A percentile compares a stretch with the other conserved stretches of the same genome.
phyloP scores from a whole-genome alignment of 495 filamentous ascomycete species.

The Astrothelium macrocarpum region DNA sequence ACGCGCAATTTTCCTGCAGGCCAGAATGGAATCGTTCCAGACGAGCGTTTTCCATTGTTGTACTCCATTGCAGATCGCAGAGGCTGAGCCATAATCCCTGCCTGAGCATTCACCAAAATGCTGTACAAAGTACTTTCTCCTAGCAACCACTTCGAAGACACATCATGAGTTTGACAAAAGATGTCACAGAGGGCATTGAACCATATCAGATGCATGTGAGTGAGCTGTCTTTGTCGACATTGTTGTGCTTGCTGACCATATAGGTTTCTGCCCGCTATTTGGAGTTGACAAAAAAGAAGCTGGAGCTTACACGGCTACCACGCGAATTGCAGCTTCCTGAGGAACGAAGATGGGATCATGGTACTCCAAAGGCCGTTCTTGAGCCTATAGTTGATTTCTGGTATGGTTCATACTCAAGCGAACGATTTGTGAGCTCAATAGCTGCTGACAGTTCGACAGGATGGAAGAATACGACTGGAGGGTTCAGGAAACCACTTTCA shows the following conservation, averaged over 20 bases:
- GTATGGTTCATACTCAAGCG: conserved; percentile 7
- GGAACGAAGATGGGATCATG: conserved; percentile 21
- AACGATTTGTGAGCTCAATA: neutral
- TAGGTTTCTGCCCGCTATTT: conserved; percentile 23
- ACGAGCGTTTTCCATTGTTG: neutral
- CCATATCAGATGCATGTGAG: conserved; percentile 9
- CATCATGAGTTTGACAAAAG: neutral
- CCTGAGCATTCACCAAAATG: neutral
- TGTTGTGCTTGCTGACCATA: neutral
- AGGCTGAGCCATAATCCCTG: neutral
- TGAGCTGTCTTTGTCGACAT: neutral
- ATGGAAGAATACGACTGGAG: conserved; percentile 55
- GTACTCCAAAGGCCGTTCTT: conserved; percentile 30
- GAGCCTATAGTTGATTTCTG: conserved; percentile 34
- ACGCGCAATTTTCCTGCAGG: neutral
- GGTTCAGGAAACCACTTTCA: conserved; percentile 44
- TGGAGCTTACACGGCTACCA: conserved; percentile 32
- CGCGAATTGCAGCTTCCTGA: conserved; percentile 23
- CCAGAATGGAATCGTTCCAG: neutral
- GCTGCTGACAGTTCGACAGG: conserved; percentile 30
- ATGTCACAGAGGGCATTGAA: neutral
- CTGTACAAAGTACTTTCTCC: neutral
- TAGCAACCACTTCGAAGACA: neutral
- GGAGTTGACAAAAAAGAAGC: conserved; percentile 33
- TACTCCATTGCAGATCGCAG: neutral